Evolutionary conservation across 1,139 yeast species (phyloP), one percentile per base, ranked within the genome.

Genomic region (Entelexis paramagnoliae): DNA sequence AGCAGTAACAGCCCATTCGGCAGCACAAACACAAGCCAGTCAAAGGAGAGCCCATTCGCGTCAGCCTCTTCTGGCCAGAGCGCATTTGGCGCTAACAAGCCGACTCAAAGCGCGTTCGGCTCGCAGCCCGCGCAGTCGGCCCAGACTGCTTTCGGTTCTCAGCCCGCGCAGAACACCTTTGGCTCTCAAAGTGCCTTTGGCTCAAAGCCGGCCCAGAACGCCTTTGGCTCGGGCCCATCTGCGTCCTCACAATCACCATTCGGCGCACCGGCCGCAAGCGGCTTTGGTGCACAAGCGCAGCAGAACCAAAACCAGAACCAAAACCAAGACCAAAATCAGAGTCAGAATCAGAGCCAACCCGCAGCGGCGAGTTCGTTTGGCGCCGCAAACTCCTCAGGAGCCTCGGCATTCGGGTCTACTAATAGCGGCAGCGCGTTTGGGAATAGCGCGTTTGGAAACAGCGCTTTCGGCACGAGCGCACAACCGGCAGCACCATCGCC

Each of bases 401-500:
- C 34, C 17, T 40, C 44, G 8, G 34, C 44, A 17, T 40, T 40
- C 16, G 44, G 44, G n/a, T 8, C 44, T n/a, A 8, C 32, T 13
- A n/a, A 14, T n/a, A n/a, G n/a, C n/a, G n/a, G n/a, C n/a, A n/a
- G n/a, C n/a, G n/a, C n/a, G n/a, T n/a, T n/a, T n/a, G n/a, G n/a
- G n/a, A n/a, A n/a, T n/a, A n/a, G n/a, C n/a, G n/a, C n/a, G n/a
- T n/a, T n/a, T n/a, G n/a, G n/a, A n/a, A n/a, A n/a, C n/a, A 40
- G n/a, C 4, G 34, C 42, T 9, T 46, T 29, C n/a, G 42, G 43
- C 49, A 10, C 41, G 4, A 30, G 26, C 22, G 9, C 47, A 7
- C n/a, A n/a, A n/a, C n/a, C n/a, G n/a, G 26, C 33, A 8, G 41
- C 33, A 11, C 8, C 60, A 5, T 26, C 50, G n/a, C 35, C 54